phyloP scores from a whole-genome alignment of 257 asterid species.

The Gentiana macrophylla region DNA sequence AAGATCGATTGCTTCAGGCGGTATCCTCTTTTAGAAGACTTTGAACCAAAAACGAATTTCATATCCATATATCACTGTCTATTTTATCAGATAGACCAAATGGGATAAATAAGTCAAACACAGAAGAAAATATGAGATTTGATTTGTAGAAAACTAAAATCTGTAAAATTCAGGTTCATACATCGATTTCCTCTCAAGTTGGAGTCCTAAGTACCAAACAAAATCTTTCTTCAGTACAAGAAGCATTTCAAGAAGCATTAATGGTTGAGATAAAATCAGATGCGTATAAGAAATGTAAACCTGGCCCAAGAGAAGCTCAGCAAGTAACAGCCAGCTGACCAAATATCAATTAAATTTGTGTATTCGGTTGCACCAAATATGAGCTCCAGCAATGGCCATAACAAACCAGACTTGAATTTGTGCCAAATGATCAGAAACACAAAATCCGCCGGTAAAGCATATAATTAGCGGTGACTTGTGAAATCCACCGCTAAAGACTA shows the following conservation, averaged over 20 bases:
- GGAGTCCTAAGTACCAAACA: constrained; percentile 89
- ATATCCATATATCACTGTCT: constrained; percentile 7
- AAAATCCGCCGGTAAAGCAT: too few relatives aligned
- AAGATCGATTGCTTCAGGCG: constrained; percentile 93
- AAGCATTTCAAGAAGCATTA: background rate
- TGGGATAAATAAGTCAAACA: background rate
- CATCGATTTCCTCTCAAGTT: constrained; percentile 87
- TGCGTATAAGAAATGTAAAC: constrained; percentile 7
- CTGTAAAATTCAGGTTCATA: constrained; percentile 84
- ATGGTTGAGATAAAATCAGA: background rate
- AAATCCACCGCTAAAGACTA: too few relatives aligned
- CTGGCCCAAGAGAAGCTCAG: too few relatives aligned
- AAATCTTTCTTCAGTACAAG: constrained; percentile 16
- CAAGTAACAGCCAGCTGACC: constrained; percentile 55
- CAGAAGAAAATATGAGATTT: constrained; percentile 44
- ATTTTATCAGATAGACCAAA: background rate
- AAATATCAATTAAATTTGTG: constrained; percentile 67
- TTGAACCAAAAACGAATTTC: constrained; percentile 16
- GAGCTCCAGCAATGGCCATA: constrained; percentile 52
- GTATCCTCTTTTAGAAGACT: constrained; percentile 89
- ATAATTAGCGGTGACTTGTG: too few relatives aligned
- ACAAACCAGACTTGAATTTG: too few relatives aligned
- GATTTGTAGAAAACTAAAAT: constrained; percentile 83
- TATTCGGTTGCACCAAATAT: constrained; percentile 16
- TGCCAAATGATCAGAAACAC: too few relatives aligned